Evolutionary conservation across 1,284 basidiomycete species (phyloP).

Genomic region (Sporisorium sorghi): DNA sequence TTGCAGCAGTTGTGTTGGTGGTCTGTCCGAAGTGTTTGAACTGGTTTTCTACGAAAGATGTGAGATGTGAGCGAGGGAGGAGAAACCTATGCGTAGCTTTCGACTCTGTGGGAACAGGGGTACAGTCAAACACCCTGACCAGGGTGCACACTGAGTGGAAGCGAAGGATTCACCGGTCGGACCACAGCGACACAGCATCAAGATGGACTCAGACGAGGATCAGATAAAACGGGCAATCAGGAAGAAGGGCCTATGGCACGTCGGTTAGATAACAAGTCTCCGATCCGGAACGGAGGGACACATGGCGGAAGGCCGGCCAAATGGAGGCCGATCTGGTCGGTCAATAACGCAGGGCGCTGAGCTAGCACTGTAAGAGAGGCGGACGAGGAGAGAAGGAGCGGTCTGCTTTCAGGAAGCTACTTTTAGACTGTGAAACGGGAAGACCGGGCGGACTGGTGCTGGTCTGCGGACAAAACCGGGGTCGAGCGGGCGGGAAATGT

Average conservation of each 20-base stretch:
- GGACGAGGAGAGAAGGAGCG: background rate
- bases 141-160: too few species aligned
- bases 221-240: constrained; percentile 1
- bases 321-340: background rate
- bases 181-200: too few species aligned
- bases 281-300: background rate
- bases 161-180: too few species aligned
- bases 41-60: too few species aligned
- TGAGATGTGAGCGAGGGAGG: too few species aligned
- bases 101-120: too few species aligned
- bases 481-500: background rate
- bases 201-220: background rate
- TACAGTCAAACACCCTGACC: too few species aligned
- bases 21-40: too few species aligned
- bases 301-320: constrained; percentile 9
- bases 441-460: constrained; percentile 4
- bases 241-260: background rate
- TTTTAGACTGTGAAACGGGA: constrained; percentile 7
- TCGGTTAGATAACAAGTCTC: constrained; percentile 18
- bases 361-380: background rate
- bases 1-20: too few species aligned
- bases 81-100: too few species aligned
- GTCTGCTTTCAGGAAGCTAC: background rate
- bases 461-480: background rate
- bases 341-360: background rate